Conservation (phyloP, 345 rosid genomes). For the Alliaria petiolata region DNA sequence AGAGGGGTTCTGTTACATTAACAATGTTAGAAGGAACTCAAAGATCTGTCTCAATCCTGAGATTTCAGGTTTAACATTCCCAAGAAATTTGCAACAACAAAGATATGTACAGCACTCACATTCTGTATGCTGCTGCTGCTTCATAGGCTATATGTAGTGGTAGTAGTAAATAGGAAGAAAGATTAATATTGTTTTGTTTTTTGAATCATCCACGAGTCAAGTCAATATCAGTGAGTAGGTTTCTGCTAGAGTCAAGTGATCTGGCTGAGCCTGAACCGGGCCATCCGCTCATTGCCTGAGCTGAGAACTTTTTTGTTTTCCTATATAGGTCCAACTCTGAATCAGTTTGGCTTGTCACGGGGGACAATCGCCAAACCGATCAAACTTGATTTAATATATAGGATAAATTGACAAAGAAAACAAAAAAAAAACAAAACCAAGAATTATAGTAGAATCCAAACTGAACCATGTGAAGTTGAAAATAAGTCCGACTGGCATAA, state of each 20-base stretch:
- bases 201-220: conserved; percentile 71
- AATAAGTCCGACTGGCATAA: no score
- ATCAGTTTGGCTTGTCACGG: no score
- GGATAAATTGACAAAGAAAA: no score
- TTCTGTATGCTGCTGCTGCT: conserved; percentile 50
- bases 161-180: conserved; percentile 13
- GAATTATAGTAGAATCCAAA: no score
- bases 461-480: no score
- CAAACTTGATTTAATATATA: no score
- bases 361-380: no score
- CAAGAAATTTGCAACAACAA: conserved; percentile 50
- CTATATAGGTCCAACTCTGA: no score
- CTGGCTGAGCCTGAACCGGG: conserved; percentile 44
- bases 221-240: conserved; percentile 77
- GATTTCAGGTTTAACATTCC: conserved; percentile 21
- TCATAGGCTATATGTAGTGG: conserved; percentile 3
- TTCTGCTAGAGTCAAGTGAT: conserved; percentile 59
- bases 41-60: no score
- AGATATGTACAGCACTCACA: conserved; percentile 62
- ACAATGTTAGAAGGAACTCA: conserved; percentile 29
- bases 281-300: conserved; percentile 57
- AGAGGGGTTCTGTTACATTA: conserved; percentile 18
- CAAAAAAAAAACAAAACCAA: no score
- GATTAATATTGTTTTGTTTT: conserved; percentile 4
- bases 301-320: no score